Evolutionary conservation across 2,329 filamentous ascomycete species (phyloP), one percentile per base, ranked within the genome.

Genomic region (Sporothrix curviconia): DNA sequence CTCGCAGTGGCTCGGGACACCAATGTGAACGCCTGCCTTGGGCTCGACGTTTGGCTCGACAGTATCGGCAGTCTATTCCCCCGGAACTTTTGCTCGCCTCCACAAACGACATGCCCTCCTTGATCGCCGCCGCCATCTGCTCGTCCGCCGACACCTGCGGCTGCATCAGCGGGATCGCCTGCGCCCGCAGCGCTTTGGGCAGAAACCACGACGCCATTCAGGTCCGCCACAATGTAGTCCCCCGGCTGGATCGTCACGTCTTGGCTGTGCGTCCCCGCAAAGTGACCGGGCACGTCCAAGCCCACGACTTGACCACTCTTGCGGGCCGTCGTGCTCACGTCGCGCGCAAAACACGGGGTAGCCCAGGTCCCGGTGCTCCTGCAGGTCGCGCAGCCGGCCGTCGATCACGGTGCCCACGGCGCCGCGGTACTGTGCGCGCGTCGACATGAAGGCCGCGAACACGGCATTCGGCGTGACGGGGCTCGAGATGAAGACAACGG

Each of bases 401-500:
- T 81, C 78, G 32, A 82, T 74, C 12, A 81, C 69, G 3, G 75
- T 74, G 1, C 78, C 79, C 1, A 69, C 74, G 1, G 76, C 78
- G 5, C 73, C 73, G 42, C 70, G 68, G 6, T 68, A 67, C 61
- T 72, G 69, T 3, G 78, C 78, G 19, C 78, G 70, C 3, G 72
- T 72, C 24, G 74, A 75, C 79, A 81, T 81, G 24, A 82, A 67
- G 1, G 78, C 78, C 32, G 79, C 79, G 62, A 80, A 82, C 43
- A 78, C 74, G 44, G 78, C 78, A 60, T 80, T 80, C 47, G 76
- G 72, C 19, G 69, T 72, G 1, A 70, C 66, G 4, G 78, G 78
- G 43, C 73, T 73, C 2, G 77, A 79, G 14, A 82, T 71, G 63
- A 81, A 80, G 17, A 81, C 61, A 0, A 81, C 74, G 1, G 75